These are phyloP conservation scores for Pseudogymnoascus sp. DNA, from an alignment of 2,329 filamentous ascomycete genomes.

Conservation along the genomic window DNA sequence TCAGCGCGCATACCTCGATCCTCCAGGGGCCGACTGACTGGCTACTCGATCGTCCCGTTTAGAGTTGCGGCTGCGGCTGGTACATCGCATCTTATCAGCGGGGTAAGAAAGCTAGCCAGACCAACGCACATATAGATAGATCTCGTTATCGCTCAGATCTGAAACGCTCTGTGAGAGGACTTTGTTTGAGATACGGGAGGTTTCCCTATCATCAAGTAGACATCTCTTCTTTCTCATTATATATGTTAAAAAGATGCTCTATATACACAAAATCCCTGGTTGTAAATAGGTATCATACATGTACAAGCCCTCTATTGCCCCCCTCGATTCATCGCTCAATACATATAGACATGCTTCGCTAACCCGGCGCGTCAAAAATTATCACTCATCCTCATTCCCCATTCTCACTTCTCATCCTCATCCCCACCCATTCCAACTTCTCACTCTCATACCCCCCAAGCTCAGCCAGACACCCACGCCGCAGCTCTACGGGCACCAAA, in stretches of 20 bases:
- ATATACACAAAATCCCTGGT: neutral
- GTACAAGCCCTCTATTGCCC: neutral
- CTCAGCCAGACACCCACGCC: conserved; percentile 74
- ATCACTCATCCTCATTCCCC: neutral
- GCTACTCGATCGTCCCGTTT: too few relatives aligned
- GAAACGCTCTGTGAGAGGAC: too few relatives aligned
- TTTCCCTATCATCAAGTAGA: neutral
- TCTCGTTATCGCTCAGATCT: too few relatives aligned
- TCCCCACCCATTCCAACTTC: neutral
- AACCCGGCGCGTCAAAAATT: neutral
- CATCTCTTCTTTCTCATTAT: neutral
- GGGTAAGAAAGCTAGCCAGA: too few relatives aligned
- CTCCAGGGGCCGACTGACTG: too few relatives aligned
- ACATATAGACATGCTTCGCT: neutral
- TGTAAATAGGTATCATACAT: neutral
- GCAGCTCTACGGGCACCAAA: conserved; percentile 79
- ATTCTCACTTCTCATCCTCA: neutral
- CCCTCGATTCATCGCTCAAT: neutral
- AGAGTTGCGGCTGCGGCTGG: too few relatives aligned
- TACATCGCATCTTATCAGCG: too few relatives aligned
- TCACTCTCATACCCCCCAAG: neutral
- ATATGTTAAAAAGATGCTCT: neutral
- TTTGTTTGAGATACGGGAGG: too few relatives aligned
- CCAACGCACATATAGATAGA: too few relatives aligned
- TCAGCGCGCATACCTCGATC: too few relatives aligned